Percentiles rank a stretch among this genome's conserved stretches.
phyloP scores from a whole-genome alignment of 2,329 filamentous ascomycete genomes.

The Penicillium occitanis region DNA sequence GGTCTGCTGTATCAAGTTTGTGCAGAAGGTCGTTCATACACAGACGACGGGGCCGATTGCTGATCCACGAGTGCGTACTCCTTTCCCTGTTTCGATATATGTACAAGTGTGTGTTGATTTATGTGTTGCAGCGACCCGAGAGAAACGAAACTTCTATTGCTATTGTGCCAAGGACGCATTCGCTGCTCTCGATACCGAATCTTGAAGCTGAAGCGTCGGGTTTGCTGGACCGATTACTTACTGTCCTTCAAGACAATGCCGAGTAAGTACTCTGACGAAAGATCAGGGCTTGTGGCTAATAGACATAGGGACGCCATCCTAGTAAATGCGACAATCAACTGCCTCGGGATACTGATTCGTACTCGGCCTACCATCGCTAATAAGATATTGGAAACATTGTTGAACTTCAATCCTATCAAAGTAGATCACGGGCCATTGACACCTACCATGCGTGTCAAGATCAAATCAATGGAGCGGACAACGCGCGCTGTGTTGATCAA shows the following conservation, averaged over 20 bases:
- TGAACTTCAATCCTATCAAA: conserved; percentile 90
- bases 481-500: conserved; percentile 80
- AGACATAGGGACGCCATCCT: conserved; percentile 73
- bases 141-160: conserved; percentile 82
- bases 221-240: conserved; percentile 82
- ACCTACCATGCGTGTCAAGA: conserved; percentile 73
- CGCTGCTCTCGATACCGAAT: conserved; percentile 72
- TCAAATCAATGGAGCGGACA: conserved; percentile 94
- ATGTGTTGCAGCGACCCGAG: conserved; percentile 59
- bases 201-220: conserved; percentile 93
- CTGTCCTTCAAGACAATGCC: conserved; percentile 79
- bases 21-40: conserved; percentile 86
- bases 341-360: conserved; percentile 77
- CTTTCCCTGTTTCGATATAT: background rate
- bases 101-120: background rate
- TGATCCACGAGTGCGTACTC: conserved; percentile 72
- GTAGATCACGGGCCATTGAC: conserved; percentile 75
- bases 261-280: conserved; percentile 55
- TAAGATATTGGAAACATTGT: conserved; percentile 79
- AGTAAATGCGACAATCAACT: conserved; percentile 89
- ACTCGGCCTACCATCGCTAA: conserved; percentile 76
- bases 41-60: conserved; percentile 81
- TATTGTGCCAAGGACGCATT: conserved; percentile 79
- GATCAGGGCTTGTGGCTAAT: background rate
- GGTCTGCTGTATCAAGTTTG: conserved; percentile 96